Evolutionary conservation across 345 rosid genomes (phyloP), one percentile per base, ranked within the genome.

Genomic region (Gossypium arboreum): DNA sequence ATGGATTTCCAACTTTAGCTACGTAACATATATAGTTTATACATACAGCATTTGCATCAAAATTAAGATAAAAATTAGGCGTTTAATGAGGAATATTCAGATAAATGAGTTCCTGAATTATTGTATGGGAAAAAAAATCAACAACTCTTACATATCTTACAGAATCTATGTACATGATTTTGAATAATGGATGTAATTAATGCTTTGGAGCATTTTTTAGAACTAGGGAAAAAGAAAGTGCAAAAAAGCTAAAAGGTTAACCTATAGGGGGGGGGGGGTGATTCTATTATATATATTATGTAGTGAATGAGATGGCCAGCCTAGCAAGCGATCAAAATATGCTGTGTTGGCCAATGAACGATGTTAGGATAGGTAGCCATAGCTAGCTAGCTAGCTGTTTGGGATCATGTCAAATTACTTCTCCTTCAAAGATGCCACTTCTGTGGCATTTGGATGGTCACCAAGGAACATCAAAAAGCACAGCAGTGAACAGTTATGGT

Each of bases 351-450:
- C 50, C 10, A 34, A 54, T 50, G 41, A 52, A 54, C 56, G 71
- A 74, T 52, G 71, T 39, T 41, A 74, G 71, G 9, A 74, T 13
- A n/a, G 67, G 45, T 15, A 39, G 44, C 34, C 64, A 17, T 34
- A 3, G 47, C 61, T n/a, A 55, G 43, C 59, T 11, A 62, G 62
- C 52, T 52, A 39, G 20, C 27, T 56, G 24, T 55, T 43, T 12
- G 12, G 64, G 39, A 56, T 34, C 29, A 7, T 34, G 74, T 54
- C 24, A n/a, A 55, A 16, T 16, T 52, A 17, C 16, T 58, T 41
- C 20, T 41, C 4, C 58, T 74, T 64, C 72, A 64, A 74, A 74
- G 71, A 74, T 74, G 77, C 72, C 71, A 54, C 41, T 51, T 27
- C 27, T 25, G 59, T 61, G 76, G 76, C 68, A 17, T 62, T 74